A percentile compares a stretch with the other conserved stretches of the same genome.
phyloP scores from a whole-genome alignment of 202 grass and related monocot genomes.

The Saccharum hybrid region DNA sequence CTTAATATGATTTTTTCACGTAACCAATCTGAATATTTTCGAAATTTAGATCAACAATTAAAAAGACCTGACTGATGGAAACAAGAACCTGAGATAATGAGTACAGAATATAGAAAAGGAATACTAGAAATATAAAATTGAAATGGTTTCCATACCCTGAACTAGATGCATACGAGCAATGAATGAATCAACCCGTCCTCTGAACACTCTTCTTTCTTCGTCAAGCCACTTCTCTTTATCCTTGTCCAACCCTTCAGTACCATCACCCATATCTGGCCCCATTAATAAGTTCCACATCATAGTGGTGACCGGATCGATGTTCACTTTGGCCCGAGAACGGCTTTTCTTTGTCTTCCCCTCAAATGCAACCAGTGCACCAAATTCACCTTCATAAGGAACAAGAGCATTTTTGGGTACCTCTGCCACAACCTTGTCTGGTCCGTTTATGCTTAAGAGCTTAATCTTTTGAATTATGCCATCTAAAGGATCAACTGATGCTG shows the following conservation, averaged over 20 bases:
- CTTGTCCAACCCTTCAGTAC: slow-evolving; percentile 52
- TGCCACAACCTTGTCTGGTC: slow-evolving; percentile 23
- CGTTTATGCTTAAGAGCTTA: slow-evolving; percentile 55
- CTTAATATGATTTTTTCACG: slow-evolving; percentile 5
- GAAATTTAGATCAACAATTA: slow-evolving; percentile 14
- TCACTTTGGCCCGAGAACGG: slow-evolving; percentile 64
- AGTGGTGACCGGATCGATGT: slow-evolving; percentile 76
- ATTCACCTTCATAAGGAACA: slow-evolving; percentile 57
- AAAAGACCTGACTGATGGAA: not conserved
- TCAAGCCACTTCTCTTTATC: slow-evolving; percentile 82
- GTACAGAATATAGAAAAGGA: slow-evolving; percentile 30
- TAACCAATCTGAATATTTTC: slow-evolving; percentile 25
- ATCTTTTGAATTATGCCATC: slow-evolving; percentile 68
- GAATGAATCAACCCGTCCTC: slow-evolving; percentile 83
- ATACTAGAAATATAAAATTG: slow-evolving; percentile 40
- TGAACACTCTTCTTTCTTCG: slow-evolving; percentile 80
- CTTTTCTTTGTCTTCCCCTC: slow-evolving; percentile 66
- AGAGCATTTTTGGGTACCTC: slow-evolving; percentile 47
- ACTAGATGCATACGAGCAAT: slow-evolving; percentile 96
- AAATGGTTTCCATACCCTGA: slow-evolving; percentile 66
- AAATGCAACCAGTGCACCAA: slow-evolving; percentile 65
- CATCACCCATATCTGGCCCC: slow-evolving; percentile 60
- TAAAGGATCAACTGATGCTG: slow-evolving; percentile 45
- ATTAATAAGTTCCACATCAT: slow-evolving; percentile 89
- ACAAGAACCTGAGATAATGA: not conserved